These are phyloP conservation scores for Calocera cornea DNA, from an alignment of 768 basidiomycete species.

Conservation along the genomic window DNA sequence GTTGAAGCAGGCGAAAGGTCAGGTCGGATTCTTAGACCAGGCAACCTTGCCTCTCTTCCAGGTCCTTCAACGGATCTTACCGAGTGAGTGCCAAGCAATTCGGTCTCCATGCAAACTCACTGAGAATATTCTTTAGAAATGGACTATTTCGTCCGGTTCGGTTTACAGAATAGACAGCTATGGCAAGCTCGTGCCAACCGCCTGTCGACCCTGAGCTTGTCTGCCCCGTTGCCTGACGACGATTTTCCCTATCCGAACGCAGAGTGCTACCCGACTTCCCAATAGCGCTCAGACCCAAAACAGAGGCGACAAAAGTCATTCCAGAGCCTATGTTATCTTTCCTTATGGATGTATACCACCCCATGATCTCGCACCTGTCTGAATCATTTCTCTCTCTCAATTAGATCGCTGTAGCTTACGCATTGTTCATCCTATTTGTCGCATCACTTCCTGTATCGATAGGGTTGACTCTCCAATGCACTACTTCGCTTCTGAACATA, in stretches of 20 bases:
- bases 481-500: not conserved
- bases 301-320: too few relatives aligned
- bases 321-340: too few relatives aligned
- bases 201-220: not conserved
- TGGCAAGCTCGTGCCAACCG: not conserved
- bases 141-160: not conserved
- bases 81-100: not conserved
- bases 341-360: too few relatives aligned
- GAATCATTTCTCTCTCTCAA: too few relatives aligned
- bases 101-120: not conserved
- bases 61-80: not conserved
- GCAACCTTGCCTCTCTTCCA: constrained; percentile 71
- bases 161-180: not conserved
- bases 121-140: not conserved
- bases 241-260: too few relatives aligned
- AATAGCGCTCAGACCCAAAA: too few relatives aligned
- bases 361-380: too few relatives aligned
- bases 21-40: constrained; percentile 75
- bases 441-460: not conserved
- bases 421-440: not conserved
- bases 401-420: not conserved
- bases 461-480: not conserved
- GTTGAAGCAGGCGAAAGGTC: constrained; percentile 59
- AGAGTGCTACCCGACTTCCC: too few relatives aligned
- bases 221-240: not conserved